Evolutionary conservation across 148 eudicot species (phyloP).

Genomic region (Persicaria tinctoria): DNA sequence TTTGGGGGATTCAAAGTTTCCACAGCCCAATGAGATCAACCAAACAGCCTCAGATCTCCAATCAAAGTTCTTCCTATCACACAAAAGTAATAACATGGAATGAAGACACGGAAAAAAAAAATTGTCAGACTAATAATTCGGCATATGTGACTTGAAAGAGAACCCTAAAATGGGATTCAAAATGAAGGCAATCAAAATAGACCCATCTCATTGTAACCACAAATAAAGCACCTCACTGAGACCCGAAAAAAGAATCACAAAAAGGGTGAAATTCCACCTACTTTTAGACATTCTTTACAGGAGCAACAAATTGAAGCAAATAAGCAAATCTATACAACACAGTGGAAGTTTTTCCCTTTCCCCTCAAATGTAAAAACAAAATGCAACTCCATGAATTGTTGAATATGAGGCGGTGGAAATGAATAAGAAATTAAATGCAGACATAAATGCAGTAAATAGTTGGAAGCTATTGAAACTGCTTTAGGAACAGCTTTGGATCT

Average conservation of each 20-base stretch:
- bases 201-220: slow-evolving; percentile 6
- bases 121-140: background rate
- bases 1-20: background rate
- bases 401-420: background rate
- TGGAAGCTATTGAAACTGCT: background rate
- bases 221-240: background rate
- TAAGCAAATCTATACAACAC: background rate
- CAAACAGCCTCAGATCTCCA: background rate
- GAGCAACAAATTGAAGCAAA: slow-evolving; percentile 3
- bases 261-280: background rate
- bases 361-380: background rate
- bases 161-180: background rate
- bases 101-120: background rate
- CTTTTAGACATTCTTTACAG: background rate
- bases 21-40: background rate
- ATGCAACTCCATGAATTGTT: background rate
- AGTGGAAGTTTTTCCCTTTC: background rate
- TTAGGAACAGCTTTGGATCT: slow-evolving; percentile 7
- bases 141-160: background rate
- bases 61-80: slow-evolving; percentile 2
- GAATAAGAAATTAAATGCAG: background rate
- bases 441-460: background rate
- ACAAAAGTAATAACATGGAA: background rate
- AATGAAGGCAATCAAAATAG: background rate
- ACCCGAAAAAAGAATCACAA: slow-evolving; percentile 2